Evolutionary conservation across 2,329 filamentous ascomycete genomes (phyloP).

Genomic region (Ceratocystis destructans): DNA sequence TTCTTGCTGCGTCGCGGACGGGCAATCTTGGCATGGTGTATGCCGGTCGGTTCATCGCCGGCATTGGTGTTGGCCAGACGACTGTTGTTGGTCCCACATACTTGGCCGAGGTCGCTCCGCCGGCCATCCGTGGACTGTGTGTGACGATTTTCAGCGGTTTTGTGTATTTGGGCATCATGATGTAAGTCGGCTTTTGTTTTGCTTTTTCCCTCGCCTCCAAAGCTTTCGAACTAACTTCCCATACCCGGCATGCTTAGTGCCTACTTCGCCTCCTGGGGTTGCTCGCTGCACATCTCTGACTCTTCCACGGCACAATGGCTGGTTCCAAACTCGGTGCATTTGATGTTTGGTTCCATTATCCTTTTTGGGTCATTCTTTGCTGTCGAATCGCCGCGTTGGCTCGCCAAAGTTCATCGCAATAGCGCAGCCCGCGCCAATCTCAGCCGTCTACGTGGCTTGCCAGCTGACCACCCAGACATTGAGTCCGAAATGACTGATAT

Average conservation of each 20-base stretch:
- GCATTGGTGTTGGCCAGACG: conserved; percentile 52
- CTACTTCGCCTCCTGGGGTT: conserved; percentile 61
- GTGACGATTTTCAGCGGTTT: conserved; percentile 42
- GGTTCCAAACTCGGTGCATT: conserved; percentile 59
- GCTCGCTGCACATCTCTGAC: conserved; percentile 35
- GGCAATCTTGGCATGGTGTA: conserved; percentile 45
- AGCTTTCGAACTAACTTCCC: neutral
- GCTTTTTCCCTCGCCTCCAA: neutral
- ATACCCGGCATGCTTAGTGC: conserved; percentile 27
- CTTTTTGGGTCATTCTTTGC: conserved; percentile 55
- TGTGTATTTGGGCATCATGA: conserved; percentile 64
- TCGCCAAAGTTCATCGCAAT: conserved; percentile 49
- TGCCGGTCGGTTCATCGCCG: conserved; percentile 52
- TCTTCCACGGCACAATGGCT: conserved; percentile 41
- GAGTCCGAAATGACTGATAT: conserved; percentile 36
- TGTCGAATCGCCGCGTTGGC: conserved; percentile 55
- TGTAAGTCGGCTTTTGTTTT: conserved; percentile 25
- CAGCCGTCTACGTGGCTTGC: conserved; percentile 46
- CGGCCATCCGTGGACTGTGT: conserved; percentile 56
- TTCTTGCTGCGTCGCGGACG: conserved; percentile 38
- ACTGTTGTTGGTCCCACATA: conserved; percentile 58
- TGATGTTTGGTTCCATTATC: conserved; percentile 65
- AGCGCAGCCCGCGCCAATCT: conserved; percentile 46
- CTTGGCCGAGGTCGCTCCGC: conserved; percentile 57
- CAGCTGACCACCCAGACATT: conserved; percentile 49